Evolutionary conservation across 129 eudicot genomes (phyloP), one percentile per base, ranked within the genome.

Genomic region (Helichrysum umbraculigerum): DNA sequence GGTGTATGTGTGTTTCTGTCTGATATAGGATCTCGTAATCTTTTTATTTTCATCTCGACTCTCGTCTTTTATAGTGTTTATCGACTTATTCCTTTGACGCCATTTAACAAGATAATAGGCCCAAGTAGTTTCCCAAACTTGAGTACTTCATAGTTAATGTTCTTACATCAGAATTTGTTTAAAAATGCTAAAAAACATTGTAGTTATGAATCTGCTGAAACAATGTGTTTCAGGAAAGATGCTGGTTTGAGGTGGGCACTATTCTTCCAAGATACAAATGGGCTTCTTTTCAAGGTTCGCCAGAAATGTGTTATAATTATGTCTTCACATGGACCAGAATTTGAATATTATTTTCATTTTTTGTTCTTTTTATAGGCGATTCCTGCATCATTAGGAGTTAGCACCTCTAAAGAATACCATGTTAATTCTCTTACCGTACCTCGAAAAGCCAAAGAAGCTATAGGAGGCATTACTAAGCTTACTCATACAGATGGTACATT

Each of bases 391-490:
- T 82, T 94, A 81, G 98, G 98, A 41, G 98, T 91, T 66, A 94
- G 97, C 72, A 90, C 87, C 60, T 84, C 78, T 37, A 94, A 89
- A 66, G 81, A 85, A 57, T 94, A 94, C 88, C 91, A 94, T 54
- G 98, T 94, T 39, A 94, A 94, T 91, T 94, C 97, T 77, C 96
- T 94, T 73, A 88, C 97, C 41, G 97, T 94, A 81, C 93, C 96
- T 60, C 93, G 96, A 76, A 94, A 91, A 82, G 97, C 98, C 59
- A 94, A 91, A 83, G 98, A 94, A 87, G 98, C 98, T 68, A 94
- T 87, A 69, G 97, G 98, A 76, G 98, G 98, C 81, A 94, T 94
- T 86, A 82, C 97, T 52, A 94, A 81, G 79, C 97, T 94, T 74
- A 91, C 97, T 81, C 98, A 94, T 82, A 69, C 86, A 57, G 97